phyloP scores from a whole-genome alignment of 768 basidiomycete species.

The Mycena latifolia region DNA sequence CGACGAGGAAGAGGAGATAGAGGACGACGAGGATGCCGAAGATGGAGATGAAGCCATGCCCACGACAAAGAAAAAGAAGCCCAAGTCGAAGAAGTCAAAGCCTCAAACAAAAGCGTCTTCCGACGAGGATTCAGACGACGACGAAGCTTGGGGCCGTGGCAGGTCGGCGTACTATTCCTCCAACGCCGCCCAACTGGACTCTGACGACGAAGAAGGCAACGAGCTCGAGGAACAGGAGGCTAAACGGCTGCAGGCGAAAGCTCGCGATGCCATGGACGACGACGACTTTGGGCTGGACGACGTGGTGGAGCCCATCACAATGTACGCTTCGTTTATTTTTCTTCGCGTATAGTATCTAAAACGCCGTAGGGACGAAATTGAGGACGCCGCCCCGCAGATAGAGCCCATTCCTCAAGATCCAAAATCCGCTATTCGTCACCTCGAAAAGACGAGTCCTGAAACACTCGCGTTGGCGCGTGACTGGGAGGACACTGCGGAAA shows the following conservation, averaged over 20 bases:
- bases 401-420: slow-evolving; percentile 67
- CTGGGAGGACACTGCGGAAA: slow-evolving; percentile 79
- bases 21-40: slow-evolving; percentile 43
- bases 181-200: slow-evolving; percentile 83
- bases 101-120: slow-evolving; percentile 38
- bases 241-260: slow-evolving; percentile 80
- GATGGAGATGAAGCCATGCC: slow-evolving; percentile 31
- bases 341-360: background rate
- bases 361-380: slow-evolving; percentile 50
- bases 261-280: slow-evolving; percentile 76
- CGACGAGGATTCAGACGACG: slow-evolving; percentile 56
- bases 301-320: slow-evolving; percentile 48
- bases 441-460: slow-evolving; percentile 84
- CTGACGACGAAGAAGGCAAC: slow-evolving; percentile 90
- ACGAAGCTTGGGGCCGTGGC: slow-evolving; percentile 85
- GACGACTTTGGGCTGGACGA: slow-evolving; percentile 90
- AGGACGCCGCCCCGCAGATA: slow-evolving; percentile 49
- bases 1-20: slow-evolving; percentile 42
- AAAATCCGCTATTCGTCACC: slow-evolving; percentile 68
- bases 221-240: slow-evolving; percentile 93
- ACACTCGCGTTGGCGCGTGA: slow-evolving; percentile 85
- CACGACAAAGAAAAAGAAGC: slow-evolving; percentile 27
- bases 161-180: slow-evolving; percentile 89
- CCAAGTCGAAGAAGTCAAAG: slow-evolving; percentile 39
- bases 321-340: slow-evolving; percentile 18